Evolutionary conservation across 768 basidiomycete species (phyloP), one percentile per base, ranked within the genome.

Genomic region (Naganishia vishniacii): DNA sequence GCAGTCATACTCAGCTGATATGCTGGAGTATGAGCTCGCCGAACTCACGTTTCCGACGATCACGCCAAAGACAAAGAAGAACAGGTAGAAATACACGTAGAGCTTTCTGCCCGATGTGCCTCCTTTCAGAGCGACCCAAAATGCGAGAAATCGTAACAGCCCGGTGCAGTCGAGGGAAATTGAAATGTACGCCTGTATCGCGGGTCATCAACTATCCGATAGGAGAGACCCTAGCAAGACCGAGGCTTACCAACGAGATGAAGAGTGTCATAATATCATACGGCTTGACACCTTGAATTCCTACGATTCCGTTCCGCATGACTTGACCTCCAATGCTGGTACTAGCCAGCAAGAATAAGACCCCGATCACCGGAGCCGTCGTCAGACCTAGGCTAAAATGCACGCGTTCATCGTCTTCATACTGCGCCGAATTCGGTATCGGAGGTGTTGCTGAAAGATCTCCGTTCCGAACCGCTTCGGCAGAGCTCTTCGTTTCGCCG

Each of bases 181-280:
- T 4, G 91, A 86, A 81, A 95, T 87, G 78, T 97, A 97, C 0
- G 92, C 80, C 74, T 80, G 62, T 8, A 29, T 28, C 32, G 41
- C 11, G 23, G 18, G 40, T 18, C 20, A 28, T n/a, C n/a, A 25
- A 20, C 26, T 12, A 28, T 18, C n/a, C 13, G 15, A 6, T 4
- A 42, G 44, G 4, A 2, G 13, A n/a, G 16, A 4, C 28, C 8
- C n/a, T 32, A 7, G 32, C 23, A 44, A 6, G 23, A 16, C 26
- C 9, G 29, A 40, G 16, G 72, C 76, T 65, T 45, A 80, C 91
- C 51, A 95, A 81, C 2, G 88, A 89, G 70, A 91, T 85, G 78
- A 98, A 97, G 0, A 98, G 79, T 26, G 90, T 89, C 75, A 98
- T 84, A 68, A 98, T 92, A 73, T 95, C 89, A 72, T 92, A 89